A percentile compares a stretch with the other conserved stretches of the same genome.
Evolutionary conservation across 495 filamentous ascomycete genomes (phyloP).

Genomic region (Podospora bellae-mahoneyi): DNA sequence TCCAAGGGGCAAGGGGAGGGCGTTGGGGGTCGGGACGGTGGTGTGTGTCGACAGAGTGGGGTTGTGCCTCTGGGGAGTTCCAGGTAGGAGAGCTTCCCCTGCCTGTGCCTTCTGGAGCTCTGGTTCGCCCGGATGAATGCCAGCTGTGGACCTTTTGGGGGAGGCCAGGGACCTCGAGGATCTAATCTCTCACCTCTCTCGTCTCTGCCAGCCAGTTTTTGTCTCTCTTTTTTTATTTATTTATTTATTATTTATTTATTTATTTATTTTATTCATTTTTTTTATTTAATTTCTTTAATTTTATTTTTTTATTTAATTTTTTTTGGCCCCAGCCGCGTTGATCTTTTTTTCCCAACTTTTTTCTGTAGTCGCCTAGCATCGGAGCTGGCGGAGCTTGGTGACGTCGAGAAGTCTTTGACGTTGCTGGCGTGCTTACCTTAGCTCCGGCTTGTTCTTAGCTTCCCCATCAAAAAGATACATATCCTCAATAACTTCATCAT

Average conservation of each 20-base stretch:
- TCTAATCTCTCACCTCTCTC: slow-evolving; percentile 9
- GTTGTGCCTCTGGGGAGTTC: slow-evolving; percentile 12
- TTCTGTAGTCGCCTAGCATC: slow-evolving; percentile 2
- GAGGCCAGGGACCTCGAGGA: slow-evolving; percentile 19
- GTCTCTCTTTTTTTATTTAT: slow-evolving; percentile 18
- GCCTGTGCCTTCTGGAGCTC: slow-evolving; percentile 27
- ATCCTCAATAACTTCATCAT: neutral
- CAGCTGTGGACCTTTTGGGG: slow-evolving; percentile 23
- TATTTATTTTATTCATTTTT: no score
- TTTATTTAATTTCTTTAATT: no score
- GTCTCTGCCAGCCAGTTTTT: neutral
- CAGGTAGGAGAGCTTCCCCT: slow-evolving; percentile 17
- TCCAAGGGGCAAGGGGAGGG: neutral
- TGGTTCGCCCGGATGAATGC: slow-evolving; percentile 38
- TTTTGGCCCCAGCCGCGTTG: slow-evolving; percentile 10
- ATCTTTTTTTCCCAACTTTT: neutral
- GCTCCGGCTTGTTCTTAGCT: neutral
- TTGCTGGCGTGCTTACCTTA: neutral
- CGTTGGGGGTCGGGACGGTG: slow-evolving; percentile 4
- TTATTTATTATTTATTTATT: neutral
- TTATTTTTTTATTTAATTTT: neutral
- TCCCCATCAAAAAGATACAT: neutral
- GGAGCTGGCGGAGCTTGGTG: slow-evolving; percentile 13
- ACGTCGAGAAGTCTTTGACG: slow-evolving; percentile 15
- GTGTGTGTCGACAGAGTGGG: slow-evolving; percentile 25